Conservation (phyloP, 2,329 filamentous ascomycete species). For the Neofusicoccum sp. region DNA sequence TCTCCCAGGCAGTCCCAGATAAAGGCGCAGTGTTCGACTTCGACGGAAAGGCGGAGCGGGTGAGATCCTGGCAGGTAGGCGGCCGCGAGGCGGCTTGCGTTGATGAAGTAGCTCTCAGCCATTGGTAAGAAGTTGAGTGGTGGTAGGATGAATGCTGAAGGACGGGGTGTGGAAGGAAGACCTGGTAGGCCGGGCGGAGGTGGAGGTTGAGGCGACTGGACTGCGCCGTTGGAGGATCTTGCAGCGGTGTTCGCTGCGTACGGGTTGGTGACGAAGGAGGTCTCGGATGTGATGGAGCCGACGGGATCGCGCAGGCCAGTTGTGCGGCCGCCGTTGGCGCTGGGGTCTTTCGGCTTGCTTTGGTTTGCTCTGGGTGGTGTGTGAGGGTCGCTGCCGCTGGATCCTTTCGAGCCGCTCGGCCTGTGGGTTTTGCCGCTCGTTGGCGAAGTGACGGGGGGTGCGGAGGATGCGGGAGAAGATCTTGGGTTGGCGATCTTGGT, state of each 20-base stretch:
- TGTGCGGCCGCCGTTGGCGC: constrained; percentile 31
- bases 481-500: background rate
- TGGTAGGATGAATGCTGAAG: constrained; percentile 76
- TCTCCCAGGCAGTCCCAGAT: constrained; percentile 92
- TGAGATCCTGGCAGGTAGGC: constrained; percentile 81
- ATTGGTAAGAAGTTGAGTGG: constrained; percentile 78
- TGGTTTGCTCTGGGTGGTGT: constrained; percentile 19
- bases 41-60: constrained; percentile 84
- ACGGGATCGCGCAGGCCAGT: constrained; percentile 51
- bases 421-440: background rate
- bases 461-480: constrained; percentile 43
- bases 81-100: constrained; percentile 75
- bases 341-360: constrained; percentile 12
- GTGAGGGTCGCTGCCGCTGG: constrained; percentile 12
- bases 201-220: constrained; percentile 23
- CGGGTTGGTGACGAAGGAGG: constrained; percentile 55
- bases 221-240: constrained; percentile 28
- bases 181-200: constrained; percentile 46
- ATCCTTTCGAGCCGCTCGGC: background rate
- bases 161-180: constrained; percentile 36
- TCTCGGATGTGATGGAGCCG: constrained; percentile 52
- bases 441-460: background rate
- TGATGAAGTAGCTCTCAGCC: constrained; percentile 79
- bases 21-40: constrained; percentile 91
- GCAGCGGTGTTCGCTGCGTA: constrained; percentile 45